Conservation (phyloP, 345 rosid species). For the Euphorbia tirucalli region DNA sequence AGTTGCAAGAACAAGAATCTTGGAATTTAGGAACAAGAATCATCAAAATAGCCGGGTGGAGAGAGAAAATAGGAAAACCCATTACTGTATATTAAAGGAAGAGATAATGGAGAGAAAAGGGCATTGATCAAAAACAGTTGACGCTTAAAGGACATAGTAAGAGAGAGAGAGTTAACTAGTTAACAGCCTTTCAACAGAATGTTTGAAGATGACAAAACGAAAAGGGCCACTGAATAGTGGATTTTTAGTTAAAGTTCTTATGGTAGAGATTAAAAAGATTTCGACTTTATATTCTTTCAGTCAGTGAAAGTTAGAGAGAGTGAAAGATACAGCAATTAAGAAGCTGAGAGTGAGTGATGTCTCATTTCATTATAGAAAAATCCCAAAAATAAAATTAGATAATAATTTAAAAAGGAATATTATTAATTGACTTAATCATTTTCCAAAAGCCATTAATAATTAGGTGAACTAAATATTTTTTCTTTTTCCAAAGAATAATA, state of each 20-base stretch:
- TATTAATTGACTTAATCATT: too few species aligned
- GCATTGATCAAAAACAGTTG: not conserved
- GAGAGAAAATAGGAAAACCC: not conserved
- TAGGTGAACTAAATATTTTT: too few species aligned
- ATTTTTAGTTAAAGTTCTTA: conserved; percentile 9
- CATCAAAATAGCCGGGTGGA: not conserved
- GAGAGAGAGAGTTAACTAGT: conserved; percentile 1
- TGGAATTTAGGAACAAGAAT: conserved; percentile 14
- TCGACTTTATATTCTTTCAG: conserved; percentile 17
- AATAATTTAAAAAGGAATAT: too few species aligned
- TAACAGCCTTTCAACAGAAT: conserved; percentile 5
- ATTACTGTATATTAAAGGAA: not conserved
- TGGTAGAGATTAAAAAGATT: conserved; percentile 30
- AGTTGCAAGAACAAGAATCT: conserved; percentile 9
- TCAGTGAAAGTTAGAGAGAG: conserved; percentile 16
- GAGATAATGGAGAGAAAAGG: not conserved
- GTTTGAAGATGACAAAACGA: conserved; percentile 22
- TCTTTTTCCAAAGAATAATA: too few species aligned
- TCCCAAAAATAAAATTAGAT: not conserved
- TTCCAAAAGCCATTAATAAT: not conserved
- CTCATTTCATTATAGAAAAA: not conserved
- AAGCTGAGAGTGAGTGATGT: too few species aligned
- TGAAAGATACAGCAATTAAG: not conserved
- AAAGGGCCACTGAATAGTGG: conserved; percentile 11
- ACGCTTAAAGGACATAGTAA: not conserved